Conservation (phyloP, 1,139 yeast species). For the Hansenula sp. region DNA sequence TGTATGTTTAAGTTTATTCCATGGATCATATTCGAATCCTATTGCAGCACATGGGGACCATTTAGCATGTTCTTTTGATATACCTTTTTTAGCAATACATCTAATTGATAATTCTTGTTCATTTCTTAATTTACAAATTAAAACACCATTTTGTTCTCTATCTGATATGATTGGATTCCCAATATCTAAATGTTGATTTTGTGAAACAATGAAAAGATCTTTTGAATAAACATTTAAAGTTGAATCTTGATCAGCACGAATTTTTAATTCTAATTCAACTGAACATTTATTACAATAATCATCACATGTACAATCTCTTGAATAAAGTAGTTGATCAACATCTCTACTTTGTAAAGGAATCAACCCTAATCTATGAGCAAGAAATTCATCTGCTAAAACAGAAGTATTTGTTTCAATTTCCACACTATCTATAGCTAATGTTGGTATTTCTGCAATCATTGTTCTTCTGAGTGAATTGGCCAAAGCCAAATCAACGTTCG, state of each 20-base stretch:
- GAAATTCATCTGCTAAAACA: constrained; percentile 93
- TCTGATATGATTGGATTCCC: constrained; percentile 89
- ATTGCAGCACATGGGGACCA: constrained; percentile 99
- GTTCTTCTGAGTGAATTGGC: constrained; percentile 92
- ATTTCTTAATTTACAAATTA: constrained; percentile 85
- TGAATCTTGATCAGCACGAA: constrained; percentile 82
- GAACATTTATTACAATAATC: constrained; percentile 95
- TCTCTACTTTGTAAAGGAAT: constrained; percentile 84
- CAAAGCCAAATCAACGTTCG: constrained; percentile 83
- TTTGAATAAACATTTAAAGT: constrained; percentile 89
- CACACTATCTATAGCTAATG: constrained; percentile 91
- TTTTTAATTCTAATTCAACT: constrained; percentile 79
- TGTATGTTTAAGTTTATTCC: constrained; percentile 94
- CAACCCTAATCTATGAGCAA: constrained; percentile 88
- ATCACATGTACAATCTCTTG: constrained; percentile 96
- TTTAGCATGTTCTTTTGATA: constrained; percentile 96
- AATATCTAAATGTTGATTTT: constrained; percentile 37
- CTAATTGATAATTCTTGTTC: constrained; percentile 87
- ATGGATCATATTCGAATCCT: constrained; percentile 98
- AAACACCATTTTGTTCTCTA: constrained; percentile 71
- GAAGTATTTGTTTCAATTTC: constrained; percentile 92
- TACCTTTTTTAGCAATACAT: constrained; percentile 97
- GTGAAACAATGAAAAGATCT: constrained; percentile 59
- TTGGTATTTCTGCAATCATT: constrained; percentile 95
- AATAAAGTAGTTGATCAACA: constrained; percentile 73